Evolutionary conservation across 2,329 filamentous ascomycete species (phyloP).

Genomic region (Dothidotthia symphoricarpi): DNA sequence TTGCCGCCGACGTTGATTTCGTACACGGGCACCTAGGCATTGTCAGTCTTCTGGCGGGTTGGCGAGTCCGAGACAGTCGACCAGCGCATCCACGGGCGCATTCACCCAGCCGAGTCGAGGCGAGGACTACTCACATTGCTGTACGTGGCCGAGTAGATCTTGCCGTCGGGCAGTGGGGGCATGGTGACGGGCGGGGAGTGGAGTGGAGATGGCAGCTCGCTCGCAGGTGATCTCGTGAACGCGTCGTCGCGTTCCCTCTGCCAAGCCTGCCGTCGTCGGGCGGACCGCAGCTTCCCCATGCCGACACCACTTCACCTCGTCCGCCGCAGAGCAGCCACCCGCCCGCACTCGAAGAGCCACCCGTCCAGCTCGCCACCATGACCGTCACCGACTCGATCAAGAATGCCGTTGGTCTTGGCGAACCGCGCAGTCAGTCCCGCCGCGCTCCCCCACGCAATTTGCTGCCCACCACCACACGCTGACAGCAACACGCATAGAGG

Average conservation of each 20-base stretch:
- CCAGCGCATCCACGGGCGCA: too few species aligned
- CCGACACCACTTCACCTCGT: not conserved
- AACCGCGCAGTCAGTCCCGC: constrained; percentile 31
- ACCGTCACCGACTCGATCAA: constrained; percentile 49
- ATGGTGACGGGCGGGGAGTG: constrained; percentile 21
- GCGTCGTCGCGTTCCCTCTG: constrained; percentile 15
- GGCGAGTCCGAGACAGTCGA: too few species aligned
- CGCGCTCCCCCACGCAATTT: constrained; percentile 19
- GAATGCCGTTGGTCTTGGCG: constrained; percentile 48
- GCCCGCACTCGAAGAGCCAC: constrained; percentile 7
- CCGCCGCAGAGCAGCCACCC: constrained; percentile 13
- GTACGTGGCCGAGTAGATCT: constrained; percentile 65
- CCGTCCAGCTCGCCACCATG: constrained; percentile 34
- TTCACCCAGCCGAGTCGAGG: too few species aligned
- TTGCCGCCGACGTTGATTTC: constrained; percentile 85
- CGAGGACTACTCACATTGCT: constrained; percentile 48
- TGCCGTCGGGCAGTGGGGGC: constrained; percentile 42
- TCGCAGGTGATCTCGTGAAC: constrained; percentile 17
- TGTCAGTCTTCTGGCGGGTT: constrained; percentile 1
- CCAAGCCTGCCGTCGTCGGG: constrained; percentile 20
- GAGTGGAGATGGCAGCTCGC: not conserved
- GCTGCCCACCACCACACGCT: constrained; percentile 22
- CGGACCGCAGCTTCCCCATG: too few species aligned
- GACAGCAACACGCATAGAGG: constrained; percentile 53
- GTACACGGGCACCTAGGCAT: constrained; percentile 84